Base-by-base conservation (phyloP, 495 filamentous ascomycete genomes). In the Tuber indicum region DNA sequence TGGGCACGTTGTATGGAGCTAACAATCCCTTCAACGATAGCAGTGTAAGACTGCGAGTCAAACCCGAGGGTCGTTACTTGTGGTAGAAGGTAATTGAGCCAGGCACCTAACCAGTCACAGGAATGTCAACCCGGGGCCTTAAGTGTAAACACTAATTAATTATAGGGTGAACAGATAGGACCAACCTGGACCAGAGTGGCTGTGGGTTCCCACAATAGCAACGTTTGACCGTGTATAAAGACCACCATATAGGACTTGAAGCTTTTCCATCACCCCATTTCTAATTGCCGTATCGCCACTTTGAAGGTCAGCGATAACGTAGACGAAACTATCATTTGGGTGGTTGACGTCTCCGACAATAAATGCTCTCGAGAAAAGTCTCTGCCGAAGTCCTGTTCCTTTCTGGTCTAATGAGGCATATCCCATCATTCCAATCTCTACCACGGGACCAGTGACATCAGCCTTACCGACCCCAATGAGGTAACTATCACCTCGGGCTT, bases 1-100 rank as follows among this genome's bases (percentile, higher is more conserved):
- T 99, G 96, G 0, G 95, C 95, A 72, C 91, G 87, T 73, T 90
- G 86, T 79, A 99, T 95, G 39, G 94, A 96, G 21, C 91, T 83
- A 16, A 97, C 77, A 17, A 93, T 90, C 1, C 96, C 96, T 77
- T 97, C 92, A 3, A 99, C 93, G 76, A 99, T 93, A 17, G 95
- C 94, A 52, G 90, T 89, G 82, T 96, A 97, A 78, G 92, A 94
- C 84, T 97, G 94, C 80, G 90, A 90, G 84, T 97, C 89, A 79
- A 99, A 98, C 0, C 95, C 95, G 76, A 89, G 89, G 81, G 92
- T 94, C 0, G 95, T 97, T 80, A 99, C 92, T 84, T 98, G 96
- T 16, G 96, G 95, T 36, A 99, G 87, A 8, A 99, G 88, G 84
- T 99, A 99, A 83, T 99, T 99, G 78, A 97, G 87, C 94, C 94